phyloP scores from a whole-genome alignment of 768 basidiomycete genomes.

The Amanita pseudoporphyria region DNA sequence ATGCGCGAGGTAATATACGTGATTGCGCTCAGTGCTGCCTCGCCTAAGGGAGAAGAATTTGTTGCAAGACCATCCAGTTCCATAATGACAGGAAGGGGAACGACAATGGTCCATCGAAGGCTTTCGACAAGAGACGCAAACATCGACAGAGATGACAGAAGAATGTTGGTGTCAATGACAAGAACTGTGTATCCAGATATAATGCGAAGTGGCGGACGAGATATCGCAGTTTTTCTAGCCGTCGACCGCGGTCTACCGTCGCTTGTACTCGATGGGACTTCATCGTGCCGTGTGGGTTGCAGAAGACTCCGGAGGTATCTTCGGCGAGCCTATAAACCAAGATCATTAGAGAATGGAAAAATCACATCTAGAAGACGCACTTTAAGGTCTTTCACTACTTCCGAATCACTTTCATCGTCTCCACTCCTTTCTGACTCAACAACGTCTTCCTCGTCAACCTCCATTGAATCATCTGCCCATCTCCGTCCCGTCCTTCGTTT shows the following conservation, averaged over 20 bases:
- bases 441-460: constrained; percentile 48
- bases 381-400: constrained; percentile 75
- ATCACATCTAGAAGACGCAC: constrained; percentile 27
- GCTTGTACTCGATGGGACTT: constrained; percentile 18
- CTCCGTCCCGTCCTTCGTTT: constrained; percentile 47
- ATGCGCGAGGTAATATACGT: constrained; percentile 68
- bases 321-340: constrained; percentile 50
- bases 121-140: constrained; percentile 73
- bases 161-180: constrained; percentile 91
- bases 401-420: constrained; percentile 55
- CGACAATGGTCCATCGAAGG: constrained; percentile 75
- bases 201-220: constrained; percentile 40
- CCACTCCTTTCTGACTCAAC: constrained; percentile 35
- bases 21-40: constrained; percentile 66
- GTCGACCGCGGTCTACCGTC: constrained; percentile 19
- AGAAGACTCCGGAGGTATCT: constrained; percentile 67
- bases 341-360: constrained; percentile 9
- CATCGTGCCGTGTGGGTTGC: constrained; percentile 29
- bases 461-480: constrained; percentile 64
- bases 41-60: constrained; percentile 56
- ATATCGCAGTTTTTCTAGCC: constrained; percentile 16
- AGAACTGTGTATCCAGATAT: constrained; percentile 84
- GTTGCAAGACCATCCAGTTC: constrained; percentile 87
- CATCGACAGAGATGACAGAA: constrained; percentile 72
- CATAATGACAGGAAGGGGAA: constrained; percentile 93